Conservation (phyloP, 495 filamentous ascomycete genomes). For the Filosporella fistucella region DNA sequence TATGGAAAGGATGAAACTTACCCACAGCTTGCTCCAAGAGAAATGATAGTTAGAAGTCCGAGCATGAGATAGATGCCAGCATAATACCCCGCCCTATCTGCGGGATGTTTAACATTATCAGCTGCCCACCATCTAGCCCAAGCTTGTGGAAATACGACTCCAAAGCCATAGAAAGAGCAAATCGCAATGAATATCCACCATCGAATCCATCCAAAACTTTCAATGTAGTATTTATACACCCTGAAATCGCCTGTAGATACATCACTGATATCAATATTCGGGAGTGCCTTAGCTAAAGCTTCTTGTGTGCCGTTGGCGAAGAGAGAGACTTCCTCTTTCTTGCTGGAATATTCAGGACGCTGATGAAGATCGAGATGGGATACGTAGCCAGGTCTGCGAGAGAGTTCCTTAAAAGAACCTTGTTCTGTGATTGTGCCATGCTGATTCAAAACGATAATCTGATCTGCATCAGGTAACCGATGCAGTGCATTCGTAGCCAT, state of each 20-base stretch:
- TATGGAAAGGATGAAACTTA: background rate
- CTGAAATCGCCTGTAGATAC: background rate
- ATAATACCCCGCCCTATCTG: too few relatives aligned
- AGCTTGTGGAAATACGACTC: too few relatives aligned
- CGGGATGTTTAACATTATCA: too few relatives aligned
- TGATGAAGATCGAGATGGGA: constrained; percentile 28
- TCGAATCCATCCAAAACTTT: background rate
- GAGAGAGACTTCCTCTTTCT: background rate
- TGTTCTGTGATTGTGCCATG: constrained; percentile 44
- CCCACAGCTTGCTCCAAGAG: background rate
- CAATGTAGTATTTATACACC: background rate
- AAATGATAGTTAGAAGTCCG: background rate
- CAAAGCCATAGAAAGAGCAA: too few relatives aligned
- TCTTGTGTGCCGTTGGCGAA: background rate
- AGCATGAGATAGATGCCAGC: too few relatives aligned
- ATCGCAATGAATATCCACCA: too few relatives aligned
- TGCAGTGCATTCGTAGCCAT: constrained; percentile 33
- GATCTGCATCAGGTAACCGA: constrained; percentile 44
- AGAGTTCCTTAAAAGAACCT: constrained; percentile 42
- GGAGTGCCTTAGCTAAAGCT: background rate
- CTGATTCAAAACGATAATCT: constrained; percentile 43
- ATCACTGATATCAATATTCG: background rate
- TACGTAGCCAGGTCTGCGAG: constrained; percentile 40
- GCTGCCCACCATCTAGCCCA: too few relatives aligned
- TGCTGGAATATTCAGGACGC: background rate